These are phyloP conservation scores for Skeletonema marinoi DNA, from an alignment of 108 stramenopile species.

Conservation along the genomic window DNA sequence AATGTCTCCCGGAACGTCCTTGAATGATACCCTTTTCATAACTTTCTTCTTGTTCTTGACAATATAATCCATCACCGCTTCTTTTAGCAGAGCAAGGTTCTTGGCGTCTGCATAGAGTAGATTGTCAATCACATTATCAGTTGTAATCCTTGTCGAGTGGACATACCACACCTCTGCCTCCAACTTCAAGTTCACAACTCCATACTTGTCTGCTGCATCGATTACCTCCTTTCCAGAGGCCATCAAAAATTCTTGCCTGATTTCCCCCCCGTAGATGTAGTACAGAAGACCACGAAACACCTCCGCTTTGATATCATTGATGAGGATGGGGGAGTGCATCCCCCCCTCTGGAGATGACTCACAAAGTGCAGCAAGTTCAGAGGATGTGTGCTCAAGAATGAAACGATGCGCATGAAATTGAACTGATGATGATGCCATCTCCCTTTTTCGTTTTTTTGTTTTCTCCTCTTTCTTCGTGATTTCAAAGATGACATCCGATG, in stretches of 20 bases:
- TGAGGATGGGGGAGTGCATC: background rate
- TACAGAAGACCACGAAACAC: background rate
- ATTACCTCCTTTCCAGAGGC: constrained; percentile 4
- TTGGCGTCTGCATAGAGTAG: constrained; percentile 10
- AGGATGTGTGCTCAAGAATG: background rate
- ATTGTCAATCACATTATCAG: constrained; percentile 5
- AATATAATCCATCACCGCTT: constrained; percentile 21
- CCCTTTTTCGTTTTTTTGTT: background rate
- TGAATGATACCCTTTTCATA: background rate
- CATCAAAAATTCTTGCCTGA: background rate
- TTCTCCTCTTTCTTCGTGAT: background rate
- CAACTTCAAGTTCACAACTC: constrained; percentile 12
- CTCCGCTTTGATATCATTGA: background rate
- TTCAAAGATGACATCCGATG: constrained; percentile 3
- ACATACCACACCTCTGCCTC: constrained; percentile 18
- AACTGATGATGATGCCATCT: background rate
- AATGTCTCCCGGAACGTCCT: background rate
- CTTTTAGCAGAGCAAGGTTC: constrained; percentile 13
- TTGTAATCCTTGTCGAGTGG: background rate
- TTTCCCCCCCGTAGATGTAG: background rate
- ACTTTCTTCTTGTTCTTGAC: constrained; percentile 8
- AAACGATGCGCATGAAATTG: constrained; percentile 6
- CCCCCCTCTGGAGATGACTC: background rate
- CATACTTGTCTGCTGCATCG: constrained; percentile 24
- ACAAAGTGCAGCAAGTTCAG: constrained; percentile 4